phyloP scores from a whole-genome alignment of 2,329 filamentous ascomycete species.

The Fusarium austroafricanum region DNA sequence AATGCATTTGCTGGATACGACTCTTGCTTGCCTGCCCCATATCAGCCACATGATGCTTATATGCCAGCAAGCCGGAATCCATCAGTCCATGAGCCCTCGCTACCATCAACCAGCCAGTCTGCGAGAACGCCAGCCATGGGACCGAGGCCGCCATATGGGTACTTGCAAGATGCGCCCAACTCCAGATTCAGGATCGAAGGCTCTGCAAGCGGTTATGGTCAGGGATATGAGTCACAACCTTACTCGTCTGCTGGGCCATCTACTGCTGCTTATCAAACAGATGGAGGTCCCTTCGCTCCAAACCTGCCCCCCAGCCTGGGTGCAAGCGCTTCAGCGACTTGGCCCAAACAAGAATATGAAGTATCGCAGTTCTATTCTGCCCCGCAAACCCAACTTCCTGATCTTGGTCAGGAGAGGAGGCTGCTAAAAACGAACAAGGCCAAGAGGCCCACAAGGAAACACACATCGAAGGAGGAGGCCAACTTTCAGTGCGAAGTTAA shows the following conservation, averaged over 20 bases:
- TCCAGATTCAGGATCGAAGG: conserved; percentile 38
- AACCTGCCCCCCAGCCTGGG: conserved; percentile 35
- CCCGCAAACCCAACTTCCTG: conserved; percentile 36
- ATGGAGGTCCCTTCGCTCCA: conserved; percentile 35
- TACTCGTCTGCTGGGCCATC: conserved; percentile 37
- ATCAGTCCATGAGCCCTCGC: conserved; percentile 35
- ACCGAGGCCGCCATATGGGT: conserved; percentile 39
- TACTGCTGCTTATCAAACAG: conserved; percentile 36
- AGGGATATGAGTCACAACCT: conserved; percentile 36
- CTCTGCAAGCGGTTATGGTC: conserved; percentile 32
- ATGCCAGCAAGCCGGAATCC: conserved; percentile 50
- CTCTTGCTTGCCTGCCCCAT: conserved; percentile 54
- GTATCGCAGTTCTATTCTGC: conserved; percentile 39
- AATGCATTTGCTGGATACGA: conserved; percentile 63
- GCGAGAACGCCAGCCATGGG: conserved; percentile 30
- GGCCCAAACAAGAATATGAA: conserved; percentile 45
- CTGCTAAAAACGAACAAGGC: conserved; percentile 42
- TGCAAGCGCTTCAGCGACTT: conserved; percentile 25
- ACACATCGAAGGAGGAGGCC: conserved; percentile 75
- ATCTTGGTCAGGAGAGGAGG: conserved; percentile 39
- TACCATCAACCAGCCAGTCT: conserved; percentile 35
- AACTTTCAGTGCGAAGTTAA: conserved; percentile 76
- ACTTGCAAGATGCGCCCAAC: conserved; percentile 38
- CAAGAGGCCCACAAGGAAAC: conserved; percentile 59
- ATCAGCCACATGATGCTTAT: conserved; percentile 60